Evolutionary conservation across 2,329 filamentous ascomycete genomes (phyloP), one percentile per base, ranked within the genome.

Genomic region (Pseudogymnoascus sp.): DNA sequence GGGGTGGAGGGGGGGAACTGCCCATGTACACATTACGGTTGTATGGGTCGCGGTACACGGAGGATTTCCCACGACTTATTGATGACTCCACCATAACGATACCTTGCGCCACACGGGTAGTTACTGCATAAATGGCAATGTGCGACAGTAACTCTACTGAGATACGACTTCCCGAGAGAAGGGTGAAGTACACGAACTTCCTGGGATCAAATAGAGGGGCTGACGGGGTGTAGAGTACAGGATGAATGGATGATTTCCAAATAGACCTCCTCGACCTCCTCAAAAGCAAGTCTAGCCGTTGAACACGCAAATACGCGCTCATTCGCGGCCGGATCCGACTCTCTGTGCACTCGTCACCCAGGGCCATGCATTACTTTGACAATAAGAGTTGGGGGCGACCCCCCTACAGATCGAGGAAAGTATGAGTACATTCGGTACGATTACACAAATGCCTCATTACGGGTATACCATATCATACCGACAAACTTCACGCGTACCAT

Each of bases 331-430:
- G 14, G 22, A 50, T 28, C 8, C 22, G 43, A 50, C 14, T 47
- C 41, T 47, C 12, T 15, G 41, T n/a, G 1, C 41, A n/a, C 14
- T 50, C 15, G 28, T 53, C 28, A 11, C 15, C 9, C n/a, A 33
- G 47, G n/a, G 28, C 47, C 47, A 53, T 53, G 47, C 47, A 53
- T 53, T 53, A 53, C 28, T 53, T 53, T 33, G 28, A 28, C 28
- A 53, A 53, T 53, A 53, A 53, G 47, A 53, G 47, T 53, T 53
- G 47, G 47, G 47, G 47, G 47, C 47, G n/a, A 33, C 47, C 47
- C 28, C 28, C 28, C 47, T 33, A 53, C 43, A 53, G 28, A 12
- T 53, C 43, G 25, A 4, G 5, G 5, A 53, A 33, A 53, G 47
- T 33, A 53, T 7, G 47, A 7, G 47, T 53, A 53, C 47, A 53